A percentile compares a stretch with the other conserved stretches of the same genome.
phyloP scores from a whole-genome alignment of 495 filamentous ascomycete species.

The Penicillium malachiteum region DNA sequence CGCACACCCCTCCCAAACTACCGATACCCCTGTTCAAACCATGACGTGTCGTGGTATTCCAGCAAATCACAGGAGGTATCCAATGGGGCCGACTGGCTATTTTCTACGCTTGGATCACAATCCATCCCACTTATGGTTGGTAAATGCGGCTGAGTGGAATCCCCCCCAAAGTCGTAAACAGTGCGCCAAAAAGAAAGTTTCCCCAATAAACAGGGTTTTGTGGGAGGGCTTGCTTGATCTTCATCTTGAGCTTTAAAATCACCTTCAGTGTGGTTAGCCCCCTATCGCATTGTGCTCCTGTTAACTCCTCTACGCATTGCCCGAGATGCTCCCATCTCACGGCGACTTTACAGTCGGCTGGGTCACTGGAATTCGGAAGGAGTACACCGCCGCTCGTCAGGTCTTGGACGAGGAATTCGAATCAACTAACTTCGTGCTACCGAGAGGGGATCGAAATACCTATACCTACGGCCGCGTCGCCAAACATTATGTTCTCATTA shows the following conservation, averaged over 20 bases:
- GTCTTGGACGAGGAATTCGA: background rate
- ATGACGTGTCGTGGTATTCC: background rate
- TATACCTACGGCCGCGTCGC: slow-evolving; percentile 1
- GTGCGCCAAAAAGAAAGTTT: background rate
- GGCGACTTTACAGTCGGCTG: slow-evolving; percentile 1
- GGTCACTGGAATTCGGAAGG: slow-evolving; percentile 1
- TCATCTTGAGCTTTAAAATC: too few relatives aligned
- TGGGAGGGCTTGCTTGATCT: too few relatives aligned
- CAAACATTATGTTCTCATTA: background rate
- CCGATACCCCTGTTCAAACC: background rate
- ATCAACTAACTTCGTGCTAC: background rate
- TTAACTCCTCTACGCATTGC: background rate
- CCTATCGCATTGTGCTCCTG: too few relatives aligned
- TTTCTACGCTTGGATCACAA: background rate
- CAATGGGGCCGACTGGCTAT: background rate
- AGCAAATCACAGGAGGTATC: background rate
- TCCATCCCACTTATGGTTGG: background rate
- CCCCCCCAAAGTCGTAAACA: background rate
- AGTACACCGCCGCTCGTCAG: slow-evolving; percentile 1
- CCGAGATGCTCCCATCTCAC: background rate
- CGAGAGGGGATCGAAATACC: background rate
- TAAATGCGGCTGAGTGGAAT: background rate
- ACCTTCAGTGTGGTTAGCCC: too few relatives aligned
- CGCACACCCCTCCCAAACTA: background rate
- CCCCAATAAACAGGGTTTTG: background rate